Conservation (phyloP, 495 filamentous ascomycete species). For the Xylaria sp. region DNA sequence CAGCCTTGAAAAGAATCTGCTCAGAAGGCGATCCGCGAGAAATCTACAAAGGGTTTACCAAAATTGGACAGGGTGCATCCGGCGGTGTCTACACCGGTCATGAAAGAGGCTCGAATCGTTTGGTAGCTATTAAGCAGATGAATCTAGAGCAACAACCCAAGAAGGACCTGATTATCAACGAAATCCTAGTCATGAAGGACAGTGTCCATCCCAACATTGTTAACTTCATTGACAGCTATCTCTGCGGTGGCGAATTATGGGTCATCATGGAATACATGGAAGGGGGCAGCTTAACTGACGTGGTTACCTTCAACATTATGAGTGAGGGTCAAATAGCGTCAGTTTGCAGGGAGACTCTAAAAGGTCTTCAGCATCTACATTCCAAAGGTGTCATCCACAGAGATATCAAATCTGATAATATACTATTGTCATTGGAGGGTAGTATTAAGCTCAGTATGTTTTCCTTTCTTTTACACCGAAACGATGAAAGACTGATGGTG, state of each 20-base stretch:
- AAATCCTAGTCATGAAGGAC: constrained; percentile 99
- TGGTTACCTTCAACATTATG: constrained; percentile 99
- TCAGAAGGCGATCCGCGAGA: constrained; percentile 85
- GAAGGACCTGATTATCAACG: constrained; percentile 98
- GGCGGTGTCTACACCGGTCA: constrained; percentile 95
- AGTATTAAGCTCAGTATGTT: constrained; percentile 96
- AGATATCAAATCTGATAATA: constrained; percentile 99
- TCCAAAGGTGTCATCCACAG: constrained; percentile 98
- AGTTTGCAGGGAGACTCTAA: constrained; percentile 91
- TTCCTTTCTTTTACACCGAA: background rate
- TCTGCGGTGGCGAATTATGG: constrained; percentile 90
- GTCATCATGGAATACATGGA: constrained; percentile 99
- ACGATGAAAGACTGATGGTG: constrained; percentile 42
- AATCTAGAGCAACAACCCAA: constrained; percentile 98
- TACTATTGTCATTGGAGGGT: constrained; percentile 91
- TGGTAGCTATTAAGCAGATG: constrained; percentile 99
- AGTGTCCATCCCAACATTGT: constrained; percentile 98
- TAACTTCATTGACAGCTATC: constrained; percentile 97
- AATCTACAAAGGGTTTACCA: constrained; percentile 85
- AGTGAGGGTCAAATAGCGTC: constrained; percentile 95
- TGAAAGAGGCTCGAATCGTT: constrained; percentile 78
- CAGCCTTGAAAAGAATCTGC: constrained; percentile 84
- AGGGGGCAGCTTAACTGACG: constrained; percentile 94
- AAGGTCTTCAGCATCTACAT: constrained; percentile 92
- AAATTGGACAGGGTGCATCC: constrained; percentile 97